Evolutionary conservation across 2,329 filamentous ascomycete genomes (phyloP).

Genomic region (Clonostachys rosea): DNA sequence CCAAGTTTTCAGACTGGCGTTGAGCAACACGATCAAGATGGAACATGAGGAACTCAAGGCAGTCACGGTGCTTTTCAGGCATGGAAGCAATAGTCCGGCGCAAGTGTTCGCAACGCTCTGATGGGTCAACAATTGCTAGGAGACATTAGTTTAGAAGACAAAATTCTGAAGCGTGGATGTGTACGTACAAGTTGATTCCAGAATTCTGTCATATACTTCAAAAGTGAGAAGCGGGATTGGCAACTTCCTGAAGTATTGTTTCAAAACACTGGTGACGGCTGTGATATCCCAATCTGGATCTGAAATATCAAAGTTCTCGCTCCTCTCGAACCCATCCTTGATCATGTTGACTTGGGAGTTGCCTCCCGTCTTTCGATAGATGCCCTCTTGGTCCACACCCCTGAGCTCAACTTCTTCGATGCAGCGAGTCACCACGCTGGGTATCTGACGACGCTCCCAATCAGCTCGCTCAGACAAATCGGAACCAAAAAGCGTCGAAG

Average conservation of each 20-base stretch:
- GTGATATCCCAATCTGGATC: slow-evolving; percentile 94
- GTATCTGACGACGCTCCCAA: slow-evolving; percentile 83
- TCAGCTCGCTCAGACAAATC: slow-evolving; percentile 84
- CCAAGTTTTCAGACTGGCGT: slow-evolving; percentile 78
- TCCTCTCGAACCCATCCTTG: slow-evolving; percentile 86
- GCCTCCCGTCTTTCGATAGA: slow-evolving; percentile 96
- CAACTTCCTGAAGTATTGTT: slow-evolving; percentile 95
- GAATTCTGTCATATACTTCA: slow-evolving; percentile 83
- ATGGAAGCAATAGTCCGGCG: slow-evolving; percentile 71
- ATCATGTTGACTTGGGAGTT: slow-evolving; percentile 87
- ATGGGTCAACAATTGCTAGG: slow-evolving; percentile 58
- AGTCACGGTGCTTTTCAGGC: slow-evolving; percentile 80
- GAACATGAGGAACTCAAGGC: slow-evolving; percentile 89
- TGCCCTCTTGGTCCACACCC: slow-evolving; percentile 96
- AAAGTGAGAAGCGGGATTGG: slow-evolving; percentile 87
- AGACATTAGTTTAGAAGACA: slow-evolving; percentile 10
- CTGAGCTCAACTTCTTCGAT: slow-evolving; percentile 95
- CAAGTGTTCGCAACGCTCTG: slow-evolving; percentile 67
- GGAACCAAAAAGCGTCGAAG: slow-evolving; percentile 74
- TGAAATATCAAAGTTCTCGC: slow-evolving; percentile 84
- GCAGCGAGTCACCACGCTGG: slow-evolving; percentile 84
- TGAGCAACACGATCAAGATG: slow-evolving; percentile 84
- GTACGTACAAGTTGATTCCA: slow-evolving; percentile 71
- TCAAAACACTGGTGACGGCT: slow-evolving; percentile 89
- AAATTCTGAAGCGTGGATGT: not conserved